Percentiles rank a stretch among this genome's conserved stretches.
These are phyloP conservation scores for Peniophora sp. DNA, from an alignment of 1,284 basidiomycete species.

Conservation along the genomic window DNA sequence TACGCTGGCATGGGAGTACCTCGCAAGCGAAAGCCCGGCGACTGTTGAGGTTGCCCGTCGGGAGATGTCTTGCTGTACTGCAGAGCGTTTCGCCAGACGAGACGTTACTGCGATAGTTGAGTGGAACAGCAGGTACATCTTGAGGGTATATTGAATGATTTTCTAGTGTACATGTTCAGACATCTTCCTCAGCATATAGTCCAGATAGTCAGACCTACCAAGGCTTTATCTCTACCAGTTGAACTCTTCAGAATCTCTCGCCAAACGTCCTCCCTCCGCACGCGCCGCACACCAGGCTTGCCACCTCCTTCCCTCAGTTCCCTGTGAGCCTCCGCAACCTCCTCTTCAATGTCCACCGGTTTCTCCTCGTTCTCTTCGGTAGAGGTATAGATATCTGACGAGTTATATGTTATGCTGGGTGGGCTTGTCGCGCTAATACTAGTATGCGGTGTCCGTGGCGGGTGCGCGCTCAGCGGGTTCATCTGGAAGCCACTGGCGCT, in stretches of 20 bases:
- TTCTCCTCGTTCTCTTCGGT: slow-evolving; percentile 22
- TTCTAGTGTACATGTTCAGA: slow-evolving; percentile 38
- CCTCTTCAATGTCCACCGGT: slow-evolving; percentile 29
- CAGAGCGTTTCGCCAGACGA: slow-evolving; percentile 36
- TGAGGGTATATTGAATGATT: slow-evolving; percentile 75
- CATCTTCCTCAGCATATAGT: slow-evolving; percentile 2
- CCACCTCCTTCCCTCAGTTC: slow-evolving; percentile 27
- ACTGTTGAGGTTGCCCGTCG: slow-evolving; percentile 53
- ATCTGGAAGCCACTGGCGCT: slow-evolving; percentile 57
- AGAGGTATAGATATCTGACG: too few species aligned
- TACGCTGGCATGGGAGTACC: slow-evolving; percentile 29
- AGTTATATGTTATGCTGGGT: too few species aligned
- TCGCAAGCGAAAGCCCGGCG: slow-evolving; percentile 60
- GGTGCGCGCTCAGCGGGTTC: slow-evolving; percentile 70
- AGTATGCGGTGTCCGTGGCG: slow-evolving; percentile 59
- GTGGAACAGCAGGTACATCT: slow-evolving; percentile 67
- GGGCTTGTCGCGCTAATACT: slow-evolving; percentile 29
- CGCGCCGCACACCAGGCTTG: slow-evolving; percentile 35
- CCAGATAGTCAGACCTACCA: slow-evolving; percentile 42
- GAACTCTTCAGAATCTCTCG: slow-evolving; percentile 68
- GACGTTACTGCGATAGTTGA: slow-evolving; percentile 35
- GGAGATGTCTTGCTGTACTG: slow-evolving; percentile 49
- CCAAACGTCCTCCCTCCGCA: slow-evolving; percentile 63
- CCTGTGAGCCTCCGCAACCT: slow-evolving; percentile 31
- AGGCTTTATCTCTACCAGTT: slow-evolving; percentile 72